Evolutionary conservation across 2,329 filamentous ascomycete species (phyloP).

Genomic region (Elsinoe perseae): DNA sequence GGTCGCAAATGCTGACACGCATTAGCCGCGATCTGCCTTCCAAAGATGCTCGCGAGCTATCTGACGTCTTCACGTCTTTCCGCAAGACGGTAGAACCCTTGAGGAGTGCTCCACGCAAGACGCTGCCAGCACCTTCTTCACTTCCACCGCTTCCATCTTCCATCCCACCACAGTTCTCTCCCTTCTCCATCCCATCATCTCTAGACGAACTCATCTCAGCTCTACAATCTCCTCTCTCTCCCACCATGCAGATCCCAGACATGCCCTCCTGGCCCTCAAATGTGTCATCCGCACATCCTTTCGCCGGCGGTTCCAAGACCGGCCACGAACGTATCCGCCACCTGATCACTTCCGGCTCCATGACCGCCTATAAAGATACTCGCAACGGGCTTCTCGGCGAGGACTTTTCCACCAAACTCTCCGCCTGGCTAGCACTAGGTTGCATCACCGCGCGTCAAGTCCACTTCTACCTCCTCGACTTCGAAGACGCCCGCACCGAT

Average conservation of each 20-base stretch:
- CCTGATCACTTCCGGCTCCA: slow-evolving; percentile 53
- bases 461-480: slow-evolving; percentile 57
- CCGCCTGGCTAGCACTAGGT: slow-evolving; percentile 63
- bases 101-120: slow-evolving; percentile 53
- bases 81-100: slow-evolving; percentile 66
- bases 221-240: slow-evolving; percentile 51
- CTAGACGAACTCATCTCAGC: slow-evolving; percentile 47
- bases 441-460: slow-evolving; percentile 66
- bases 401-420: slow-evolving; percentile 70
- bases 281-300: slow-evolving; percentile 55
- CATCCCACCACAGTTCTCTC: slow-evolving; percentile 52
- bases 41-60: slow-evolving; percentile 50
- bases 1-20: background rate
- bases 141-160: slow-evolving; percentile 53
- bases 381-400: slow-evolving; percentile 62
- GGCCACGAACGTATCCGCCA: slow-evolving; percentile 53
- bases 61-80: slow-evolving; percentile 68
- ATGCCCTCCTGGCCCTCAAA: slow-evolving; percentile 48
- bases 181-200: slow-evolving; percentile 56
- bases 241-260: slow-evolving; percentile 42
- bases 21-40: slow-evolving; percentile 59
- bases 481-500: slow-evolving; percentile 54
- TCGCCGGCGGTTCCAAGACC: slow-evolving; percentile 57
- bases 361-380: slow-evolving; percentile 60
- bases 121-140: slow-evolving; percentile 47